A percentile compares a stretch with the other conserved stretches of the same genome.
Conservation (phyloP, 116 monocot genomes). For the Phalaenopsis hybrid region DNA sequence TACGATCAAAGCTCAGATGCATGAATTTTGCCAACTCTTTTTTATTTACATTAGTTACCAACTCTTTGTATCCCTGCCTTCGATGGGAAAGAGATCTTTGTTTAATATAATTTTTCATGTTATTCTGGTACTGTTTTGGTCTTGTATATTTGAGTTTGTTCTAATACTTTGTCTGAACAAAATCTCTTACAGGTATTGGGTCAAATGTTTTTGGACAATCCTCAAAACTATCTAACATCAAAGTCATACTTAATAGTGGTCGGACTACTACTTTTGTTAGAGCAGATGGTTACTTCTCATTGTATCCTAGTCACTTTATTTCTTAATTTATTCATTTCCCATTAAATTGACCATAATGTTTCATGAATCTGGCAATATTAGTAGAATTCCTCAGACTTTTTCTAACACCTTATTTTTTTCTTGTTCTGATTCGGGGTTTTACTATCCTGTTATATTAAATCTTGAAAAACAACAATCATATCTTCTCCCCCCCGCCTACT, state of each 20-base stretch:
- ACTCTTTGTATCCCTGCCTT: not conserved
- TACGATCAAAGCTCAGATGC: not conserved
- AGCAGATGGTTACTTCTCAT: constrained; percentile 78
- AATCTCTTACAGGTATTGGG: constrained; percentile 28
- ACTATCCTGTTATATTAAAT: not conserved
- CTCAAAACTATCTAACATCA: constrained; percentile 57
- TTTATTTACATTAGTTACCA: not conserved
- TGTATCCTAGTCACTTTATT: constrained; percentile 16
- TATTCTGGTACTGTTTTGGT: not conserved
- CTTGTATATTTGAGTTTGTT: not conserved
- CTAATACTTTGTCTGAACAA: not conserved
- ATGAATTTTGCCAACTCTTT: not conserved
- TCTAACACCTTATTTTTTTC: not conserved
- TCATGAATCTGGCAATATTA: not conserved
- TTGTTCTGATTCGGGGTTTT: not conserved
- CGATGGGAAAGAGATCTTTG: not conserved
- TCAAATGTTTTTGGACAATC: constrained; percentile 53
- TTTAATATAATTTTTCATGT: not conserved
- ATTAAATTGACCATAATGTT: not conserved
- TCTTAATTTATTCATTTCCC: not conserved
- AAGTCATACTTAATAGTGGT: constrained; percentile 91
- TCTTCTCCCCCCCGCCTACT: not conserved
- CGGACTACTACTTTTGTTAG: constrained; percentile 61
- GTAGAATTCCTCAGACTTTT: not conserved
- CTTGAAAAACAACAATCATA: not conserved